Base-by-base conservation (phyloP, 345 rosid species). In the Citrus mangshanensis region DNA sequence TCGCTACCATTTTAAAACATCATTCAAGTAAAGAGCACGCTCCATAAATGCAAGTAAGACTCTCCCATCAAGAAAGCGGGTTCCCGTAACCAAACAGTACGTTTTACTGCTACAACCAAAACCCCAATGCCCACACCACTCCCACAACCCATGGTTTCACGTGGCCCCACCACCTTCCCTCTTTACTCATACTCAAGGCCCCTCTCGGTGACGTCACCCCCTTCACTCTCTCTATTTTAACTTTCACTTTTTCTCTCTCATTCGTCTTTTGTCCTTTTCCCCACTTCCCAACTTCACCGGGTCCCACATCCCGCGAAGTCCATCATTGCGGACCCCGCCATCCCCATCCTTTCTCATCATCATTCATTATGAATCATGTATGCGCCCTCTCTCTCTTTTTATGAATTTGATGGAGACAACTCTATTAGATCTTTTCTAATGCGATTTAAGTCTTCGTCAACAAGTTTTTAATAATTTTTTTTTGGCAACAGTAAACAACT, bases 131-230 rank as follows among this genome's bases (percentile, higher is more conserved):
- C 22, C 38, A 6, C 68, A 63, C 37, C 6, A 14, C 14, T 4
- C 56, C 69, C 28, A 24, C 28, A 68, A 63, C 84, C 81, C 80
- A 80, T 72, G 79, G 85, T 76, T 80, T 75, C 74, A 4, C 61
- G 46, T 30, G 64, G 25, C 7, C 56, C 79, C 66, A 25, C 54
- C 37, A 24, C 71, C 68, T 71, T 68, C 32, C 19, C 25, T 51
- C 69, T 55, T 67, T 37, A 80, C 65, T 81, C 7, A 82, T 4
- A 14, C 66, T 35, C 24, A 9, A 59, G 5, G 5, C 14, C 13
- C 22, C 25, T 28, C 37, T 5, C 0, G n/a, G 19, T 61, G 38
- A 73, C 79, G 72, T 80, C 87, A 77, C 77, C 38, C 3, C 42
- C 30, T 22, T 9, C 38, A 4, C 37, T 35, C 56, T 40, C 84